These are phyloP conservation scores for Phellopilus nigrolimitatus DNA, from an alignment of 1,284 basidiomycete genomes.

Conservation along the genomic window DNA sequence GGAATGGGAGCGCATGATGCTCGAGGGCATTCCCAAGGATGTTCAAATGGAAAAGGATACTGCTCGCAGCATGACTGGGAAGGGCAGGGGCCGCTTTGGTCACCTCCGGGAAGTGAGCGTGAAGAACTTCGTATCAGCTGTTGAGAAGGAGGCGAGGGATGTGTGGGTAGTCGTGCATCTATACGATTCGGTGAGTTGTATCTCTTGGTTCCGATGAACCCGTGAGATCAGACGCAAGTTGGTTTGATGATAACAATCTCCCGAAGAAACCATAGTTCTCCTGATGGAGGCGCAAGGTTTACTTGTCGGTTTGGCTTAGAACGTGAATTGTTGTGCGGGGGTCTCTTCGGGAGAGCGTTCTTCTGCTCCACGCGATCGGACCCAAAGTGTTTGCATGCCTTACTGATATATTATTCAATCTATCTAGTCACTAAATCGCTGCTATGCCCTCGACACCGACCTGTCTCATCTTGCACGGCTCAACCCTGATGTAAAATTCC, in stretches of 20 bases:
- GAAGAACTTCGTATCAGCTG: slow-evolving; percentile 67
- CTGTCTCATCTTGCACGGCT: slow-evolving; percentile 64
- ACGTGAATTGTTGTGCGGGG: too few species aligned
- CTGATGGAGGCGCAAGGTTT: too few species aligned
- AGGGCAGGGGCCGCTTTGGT: slow-evolving; percentile 60
- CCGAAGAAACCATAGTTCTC: too few species aligned
- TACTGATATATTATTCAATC: not conserved
- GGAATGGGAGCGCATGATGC: slow-evolving; percentile 33
- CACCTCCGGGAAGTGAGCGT: slow-evolving; percentile 78
- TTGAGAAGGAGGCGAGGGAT: slow-evolving; percentile 66
- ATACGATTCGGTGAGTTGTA: slow-evolving; percentile 69
- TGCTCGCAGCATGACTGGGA: slow-evolving; percentile 30
- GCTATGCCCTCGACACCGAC: slow-evolving; percentile 63
- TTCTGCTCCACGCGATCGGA: too few species aligned
- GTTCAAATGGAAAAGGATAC: too few species aligned
- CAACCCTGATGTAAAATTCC: slow-evolving; percentile 73
- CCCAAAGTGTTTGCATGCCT: too few species aligned
- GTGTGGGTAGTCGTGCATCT: slow-evolving; percentile 81
- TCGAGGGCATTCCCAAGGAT: slow-evolving; percentile 39
- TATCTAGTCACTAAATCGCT: slow-evolving; percentile 65
- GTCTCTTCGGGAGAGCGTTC: too few species aligned
- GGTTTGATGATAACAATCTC: too few species aligned
- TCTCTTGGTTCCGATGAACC: slow-evolving; percentile 4
- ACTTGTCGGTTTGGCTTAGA: too few species aligned
- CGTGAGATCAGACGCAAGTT: too few species aligned